Evolutionary conservation across 2,329 filamentous ascomycete species (phyloP).

Genomic region (Akanthomyces lecanii): DNA sequence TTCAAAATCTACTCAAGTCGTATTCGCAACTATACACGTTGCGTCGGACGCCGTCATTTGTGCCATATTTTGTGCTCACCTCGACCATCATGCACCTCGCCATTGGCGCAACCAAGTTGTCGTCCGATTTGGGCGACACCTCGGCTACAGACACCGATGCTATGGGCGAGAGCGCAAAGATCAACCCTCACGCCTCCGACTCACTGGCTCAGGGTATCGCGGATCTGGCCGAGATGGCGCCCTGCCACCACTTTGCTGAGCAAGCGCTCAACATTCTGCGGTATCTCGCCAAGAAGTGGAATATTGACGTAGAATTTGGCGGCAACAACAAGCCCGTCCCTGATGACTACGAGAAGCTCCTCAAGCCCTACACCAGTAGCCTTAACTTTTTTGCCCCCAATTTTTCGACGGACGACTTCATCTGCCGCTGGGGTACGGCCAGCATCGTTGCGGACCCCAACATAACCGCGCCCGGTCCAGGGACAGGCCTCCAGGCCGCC

Average conservation of each 20-base stretch:
- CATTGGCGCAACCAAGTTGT: slow-evolving; percentile 39
- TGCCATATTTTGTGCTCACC: slow-evolving; percentile 59
- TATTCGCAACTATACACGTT: slow-evolving; percentile 57
- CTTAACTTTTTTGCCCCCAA: slow-evolving; percentile 56
- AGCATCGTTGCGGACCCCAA: slow-evolving; percentile 15
- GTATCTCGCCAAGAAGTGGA: slow-evolving; percentile 56
- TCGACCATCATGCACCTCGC: slow-evolving; percentile 59
- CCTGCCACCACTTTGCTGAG: slow-evolving; percentile 57
- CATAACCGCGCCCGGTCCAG: neutral
- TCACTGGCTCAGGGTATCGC: slow-evolving; percentile 51
- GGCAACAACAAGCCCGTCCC: slow-evolving; percentile 26
- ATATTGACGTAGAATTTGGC: slow-evolving; percentile 47
- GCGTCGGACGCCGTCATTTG: slow-evolving; percentile 55
- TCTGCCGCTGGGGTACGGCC: slow-evolving; percentile 41
- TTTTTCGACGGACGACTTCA: slow-evolving; percentile 44
- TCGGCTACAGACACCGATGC: slow-evolving; percentile 22
- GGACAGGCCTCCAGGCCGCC: slow-evolving; percentile 22
- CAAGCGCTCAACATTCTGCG: slow-evolving; percentile 57
- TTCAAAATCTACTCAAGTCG: slow-evolving; percentile 51
- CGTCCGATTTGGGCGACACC: slow-evolving; percentile 22
- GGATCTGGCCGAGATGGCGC: slow-evolving; percentile 57
- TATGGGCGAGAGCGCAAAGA: slow-evolving; percentile 31
- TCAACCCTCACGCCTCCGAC: slow-evolving; percentile 39
- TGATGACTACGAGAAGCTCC: slow-evolving; percentile 38
- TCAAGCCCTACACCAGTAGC: slow-evolving; percentile 46